Conservation (phyloP, 2,329 filamentous ascomycete species). For the Scedosporium boydii region DNA sequence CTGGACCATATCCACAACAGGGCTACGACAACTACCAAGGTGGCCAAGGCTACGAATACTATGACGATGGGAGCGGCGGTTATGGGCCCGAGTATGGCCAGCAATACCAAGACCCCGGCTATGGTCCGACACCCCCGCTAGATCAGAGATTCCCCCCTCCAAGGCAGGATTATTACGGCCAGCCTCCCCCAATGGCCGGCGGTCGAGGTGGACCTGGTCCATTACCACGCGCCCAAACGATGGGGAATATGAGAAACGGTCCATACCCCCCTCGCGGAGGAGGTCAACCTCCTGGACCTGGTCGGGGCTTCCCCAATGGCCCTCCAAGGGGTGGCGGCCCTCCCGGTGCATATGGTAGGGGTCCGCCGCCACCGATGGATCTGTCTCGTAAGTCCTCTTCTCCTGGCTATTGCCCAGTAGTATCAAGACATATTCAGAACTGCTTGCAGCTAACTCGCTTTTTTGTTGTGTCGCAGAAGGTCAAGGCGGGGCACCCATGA, state of each 20-base stretch:
- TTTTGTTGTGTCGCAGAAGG: slow-evolving; percentile 12
- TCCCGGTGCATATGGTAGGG: slow-evolving; percentile 14
- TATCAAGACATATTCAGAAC: neutral
- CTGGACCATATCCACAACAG: slow-evolving; percentile 19
- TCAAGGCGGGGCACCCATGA: slow-evolving; percentile 16
- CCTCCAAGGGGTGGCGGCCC: slow-evolving; percentile 17
- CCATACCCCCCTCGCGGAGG: slow-evolving; percentile 26
- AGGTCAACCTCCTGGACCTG: slow-evolving; percentile 9
- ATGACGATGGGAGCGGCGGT: slow-evolving; percentile 26
- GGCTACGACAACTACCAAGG: slow-evolving; percentile 37
- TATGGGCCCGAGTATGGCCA: slow-evolving; percentile 28
- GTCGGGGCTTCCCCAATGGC: slow-evolving; percentile 11
- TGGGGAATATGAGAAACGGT: slow-evolving; percentile 21
- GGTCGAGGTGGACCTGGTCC: neutral
- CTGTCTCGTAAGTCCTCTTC: slow-evolving; percentile 16
- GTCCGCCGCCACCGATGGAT: slow-evolving; percentile 24
- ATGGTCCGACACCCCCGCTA: slow-evolving; percentile 31
- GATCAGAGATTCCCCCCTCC: slow-evolving; percentile 26
- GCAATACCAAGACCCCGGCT: slow-evolving; percentile 35
- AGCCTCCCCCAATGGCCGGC: slow-evolving; percentile 14
- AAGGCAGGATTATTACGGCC: slow-evolving; percentile 33
- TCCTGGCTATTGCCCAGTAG: too few species aligned
- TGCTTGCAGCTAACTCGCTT: neutral
- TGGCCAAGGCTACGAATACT: slow-evolving; percentile 35
- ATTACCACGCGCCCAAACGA: slow-evolving; percentile 19